These are phyloP conservation scores for Termitomyces titanicus DNA, from an alignment of 768 basidiomycete species.

Conservation along the genomic window DNA sequence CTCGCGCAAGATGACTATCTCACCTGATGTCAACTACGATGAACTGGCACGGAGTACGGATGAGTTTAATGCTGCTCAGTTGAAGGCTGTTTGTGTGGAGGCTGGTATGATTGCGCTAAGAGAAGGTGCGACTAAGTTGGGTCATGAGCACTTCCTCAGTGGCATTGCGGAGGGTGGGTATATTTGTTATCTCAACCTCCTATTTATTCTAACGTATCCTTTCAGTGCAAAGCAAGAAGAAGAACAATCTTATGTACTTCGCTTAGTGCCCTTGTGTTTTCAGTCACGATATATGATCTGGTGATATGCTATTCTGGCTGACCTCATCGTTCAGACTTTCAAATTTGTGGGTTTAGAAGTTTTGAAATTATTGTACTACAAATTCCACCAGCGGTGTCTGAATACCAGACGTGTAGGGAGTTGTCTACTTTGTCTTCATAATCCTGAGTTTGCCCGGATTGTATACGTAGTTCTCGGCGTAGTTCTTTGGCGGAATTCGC, in stretches of 20 bases:
- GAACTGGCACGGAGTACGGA: conserved; percentile 96
- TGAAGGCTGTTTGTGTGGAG: conserved; percentile 98
- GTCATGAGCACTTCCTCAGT: conserved; percentile 94
- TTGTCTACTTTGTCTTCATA: conserved; percentile 82
- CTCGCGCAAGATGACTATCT: conserved; percentile 91
- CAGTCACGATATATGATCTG: background rate
- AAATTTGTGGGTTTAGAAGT: background rate
- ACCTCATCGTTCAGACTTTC: background rate
- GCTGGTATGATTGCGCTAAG: conserved; percentile 98
- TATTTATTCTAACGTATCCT: conserved; percentile 3
- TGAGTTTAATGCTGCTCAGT: conserved; percentile 96
- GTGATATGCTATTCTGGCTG: background rate
- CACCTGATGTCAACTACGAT: conserved; percentile 90
- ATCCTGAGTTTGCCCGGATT: conserved; percentile 76
- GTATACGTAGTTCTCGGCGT: conserved; percentile 90
- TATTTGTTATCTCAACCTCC: conserved; percentile 3
- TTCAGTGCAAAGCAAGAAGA: conserved; percentile 98
- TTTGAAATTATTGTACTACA: background rate
- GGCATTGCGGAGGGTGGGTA: conserved; percentile 82
- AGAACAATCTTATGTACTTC: conserved; percentile 96
- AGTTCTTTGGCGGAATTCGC: conserved; percentile 82
- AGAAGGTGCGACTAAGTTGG: conserved; percentile 85
- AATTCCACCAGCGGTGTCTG: background rate
- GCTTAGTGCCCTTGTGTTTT: conserved; percentile 44
- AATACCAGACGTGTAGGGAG: background rate